Percentiles rank a stretch among this genome's conserved stretches.
Conservation (phyloP, 2,329 filamentous ascomycete genomes). For the Teratosphaeria nubilosa region DNA sequence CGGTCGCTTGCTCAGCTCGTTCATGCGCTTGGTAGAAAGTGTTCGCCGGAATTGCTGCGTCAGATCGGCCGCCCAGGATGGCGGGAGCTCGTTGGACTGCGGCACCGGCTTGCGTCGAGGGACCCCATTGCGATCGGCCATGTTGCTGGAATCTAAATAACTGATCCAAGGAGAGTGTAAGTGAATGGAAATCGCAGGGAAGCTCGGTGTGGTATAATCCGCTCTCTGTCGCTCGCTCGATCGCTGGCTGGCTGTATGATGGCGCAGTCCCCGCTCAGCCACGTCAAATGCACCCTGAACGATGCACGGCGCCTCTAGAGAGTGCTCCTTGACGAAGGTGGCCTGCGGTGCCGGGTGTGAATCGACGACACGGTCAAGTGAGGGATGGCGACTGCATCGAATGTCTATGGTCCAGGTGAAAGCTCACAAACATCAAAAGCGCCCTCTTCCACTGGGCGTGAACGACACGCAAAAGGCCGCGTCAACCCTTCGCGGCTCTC, state of each 20-base stretch:
- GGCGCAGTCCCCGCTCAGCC: neutral
- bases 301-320: neutral
- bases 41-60: conserved; percentile 78
- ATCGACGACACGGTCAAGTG: neutral
- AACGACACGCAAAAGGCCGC: neutral
- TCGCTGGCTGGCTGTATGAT: neutral
- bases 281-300: neutral
- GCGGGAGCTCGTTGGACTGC: conserved; percentile 26
- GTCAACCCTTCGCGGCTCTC: neutral
- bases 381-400: neutral
- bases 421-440: neutral
- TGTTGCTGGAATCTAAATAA: conserved; percentile 3
- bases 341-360: neutral
- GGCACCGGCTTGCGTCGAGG: conserved; percentile 23
- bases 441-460: neutral
- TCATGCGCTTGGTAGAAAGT: conserved; percentile 76
- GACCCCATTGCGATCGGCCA: conserved; percentile 21
- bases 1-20: conserved; percentile 51
- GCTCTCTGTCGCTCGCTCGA: neutral
- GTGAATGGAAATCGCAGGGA: neutral
- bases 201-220: neutral
- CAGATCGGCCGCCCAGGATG: conserved; percentile 68
- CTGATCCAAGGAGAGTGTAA: neutral
- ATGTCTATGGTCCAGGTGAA: neutral
- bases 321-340: neutral